Base-by-base conservation (phyloP, 306 rosid genomes). In the Castanospermum australe region DNA sequence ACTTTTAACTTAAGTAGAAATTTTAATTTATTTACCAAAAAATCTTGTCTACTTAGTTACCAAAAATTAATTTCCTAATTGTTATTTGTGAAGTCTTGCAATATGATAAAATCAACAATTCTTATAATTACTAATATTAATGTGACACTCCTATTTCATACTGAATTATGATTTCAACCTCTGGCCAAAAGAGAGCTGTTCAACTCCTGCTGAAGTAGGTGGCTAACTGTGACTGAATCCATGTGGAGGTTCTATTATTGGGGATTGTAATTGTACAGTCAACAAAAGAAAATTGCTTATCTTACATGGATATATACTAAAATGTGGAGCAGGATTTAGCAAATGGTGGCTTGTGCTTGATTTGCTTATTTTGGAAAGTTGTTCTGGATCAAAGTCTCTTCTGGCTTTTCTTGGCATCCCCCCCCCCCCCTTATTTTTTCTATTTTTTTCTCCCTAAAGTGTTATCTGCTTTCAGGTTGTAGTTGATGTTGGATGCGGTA, bases 401-500 rank as follows among this genome's bases (percentile, higher is more conserved):
- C n/a, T 45, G 18, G 14, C 51, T 45, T 45, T 45, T 45, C 18
- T 2, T 48, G 5, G 2, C 36, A 32, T 4, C 36, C 36, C 8
- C 8, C 25, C 9, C 24, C 20, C 24, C 5, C 8, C 12, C 4
- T 17, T n/a, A n/a, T n/a, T n/a, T n/a, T n/a, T n/a, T n/a, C n/a
- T n/a, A 15, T 28, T 45, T 36, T 81, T 55, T 69, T 33, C 21
- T 68, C 52, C 30, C 15, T 82, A 8, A 28, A 44, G 36, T 71
- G 59, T 66, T 42, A 14, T 61, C 20, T 86, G 67, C 66, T 56
- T 80, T 41, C 84, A 88, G 97, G 94, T 90, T 70, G 97, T 92
- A 7, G 86, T 92, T 69, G 94, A 92, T 54, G 97, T 92, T 78
- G 97, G 97, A 44, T 92, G 97, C 76, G 97, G 94, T 71, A 90